Evolutionary conservation across 148 eudicot genomes (phyloP), one percentile per base, ranked within the genome.

Genomic region (Cornus suecica): DNA sequence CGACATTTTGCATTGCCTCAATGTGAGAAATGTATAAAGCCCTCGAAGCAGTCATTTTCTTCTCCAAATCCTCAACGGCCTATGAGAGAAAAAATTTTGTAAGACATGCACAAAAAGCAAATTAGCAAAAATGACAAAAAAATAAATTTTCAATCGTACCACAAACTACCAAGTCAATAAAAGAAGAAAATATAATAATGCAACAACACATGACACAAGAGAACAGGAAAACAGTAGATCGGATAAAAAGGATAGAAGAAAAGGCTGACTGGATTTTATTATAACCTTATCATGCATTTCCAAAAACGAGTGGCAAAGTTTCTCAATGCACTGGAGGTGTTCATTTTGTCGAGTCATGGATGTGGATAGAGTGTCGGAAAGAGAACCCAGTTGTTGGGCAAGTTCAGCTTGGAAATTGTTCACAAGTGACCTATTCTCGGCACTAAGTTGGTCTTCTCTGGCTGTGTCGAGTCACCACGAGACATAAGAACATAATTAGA

Each of bases 1-100:
- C 97, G 58, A 95, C 97, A 88, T 95, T 91, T 86, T 91, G 93
- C 68, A 95, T 68, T 52, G 92, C 92, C 80, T 95, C 99, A 72
- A 93, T 84, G 70, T 95, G 97, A 68, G 99, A 95, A 60, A 90
- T 71, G 79, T 86, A 91, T 75, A 91, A 73, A 7, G 83, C 78
- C 81, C 86, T 83, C 8, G 94, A 87, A 84, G 88, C 82, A 77
- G 76, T 76, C 72, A 88, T 82, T 82, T 93, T 92, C 80, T 86
- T 88, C 93, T 91, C 93, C 74, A 95, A 71, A 34, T 90, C 90
- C 48, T 69, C 74, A 62, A 87, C 72, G 69, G 91, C 94, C 99
- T 95, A 69, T 70, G 58, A 63, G 14, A 18, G 48, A 20, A 73
- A 75, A 37, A 1, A n/a, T 51, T 70, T 74, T 32, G 23, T 4